phyloP scores from a whole-genome alignment of 2,329 filamentous ascomycete species.

The Botrytis porri region DNA sequence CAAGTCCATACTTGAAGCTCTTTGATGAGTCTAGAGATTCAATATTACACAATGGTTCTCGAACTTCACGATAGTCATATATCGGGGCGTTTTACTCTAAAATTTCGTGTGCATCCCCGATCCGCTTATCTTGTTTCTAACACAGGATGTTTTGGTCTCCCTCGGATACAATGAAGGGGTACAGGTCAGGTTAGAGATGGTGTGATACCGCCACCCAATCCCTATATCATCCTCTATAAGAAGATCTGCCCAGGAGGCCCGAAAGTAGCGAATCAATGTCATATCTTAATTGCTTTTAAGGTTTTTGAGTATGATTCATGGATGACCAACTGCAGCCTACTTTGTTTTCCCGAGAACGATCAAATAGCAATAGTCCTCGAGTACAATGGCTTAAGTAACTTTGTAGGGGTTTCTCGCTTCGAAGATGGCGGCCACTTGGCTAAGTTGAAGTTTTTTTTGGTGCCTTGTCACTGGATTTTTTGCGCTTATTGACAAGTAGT shows the following conservation, averaged over 20 bases:
- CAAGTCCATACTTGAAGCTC: not conserved
- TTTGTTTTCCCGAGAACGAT: too few species aligned
- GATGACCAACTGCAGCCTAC: too few species aligned
- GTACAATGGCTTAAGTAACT: not conserved
- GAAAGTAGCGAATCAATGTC: too few species aligned
- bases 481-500: not conserved
- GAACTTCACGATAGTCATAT: not conserved
- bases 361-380: not conserved
- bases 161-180: too few species aligned
- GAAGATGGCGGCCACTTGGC: not conserved
- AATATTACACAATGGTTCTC: not conserved
- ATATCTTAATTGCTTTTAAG: too few species aligned
- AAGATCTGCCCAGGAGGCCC: too few species aligned
- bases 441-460: not conserved
- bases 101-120: not conserved
- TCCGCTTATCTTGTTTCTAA: too few species aligned
- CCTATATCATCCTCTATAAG: too few species aligned
- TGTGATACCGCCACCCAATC: too few species aligned
- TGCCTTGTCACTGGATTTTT: accelerated
- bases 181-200: too few species aligned
- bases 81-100: accelerated
- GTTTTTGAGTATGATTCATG: too few species aligned
- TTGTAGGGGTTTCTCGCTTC: not conserved
- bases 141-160: too few species aligned
- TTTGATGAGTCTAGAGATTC: not conserved